Percentiles rank a stretch among this genome's conserved stretches.
These are phyloP conservation scores for Apium graveolens DNA, from an alignment of 129 eudicot genomes.

Conservation along the genomic window DNA sequence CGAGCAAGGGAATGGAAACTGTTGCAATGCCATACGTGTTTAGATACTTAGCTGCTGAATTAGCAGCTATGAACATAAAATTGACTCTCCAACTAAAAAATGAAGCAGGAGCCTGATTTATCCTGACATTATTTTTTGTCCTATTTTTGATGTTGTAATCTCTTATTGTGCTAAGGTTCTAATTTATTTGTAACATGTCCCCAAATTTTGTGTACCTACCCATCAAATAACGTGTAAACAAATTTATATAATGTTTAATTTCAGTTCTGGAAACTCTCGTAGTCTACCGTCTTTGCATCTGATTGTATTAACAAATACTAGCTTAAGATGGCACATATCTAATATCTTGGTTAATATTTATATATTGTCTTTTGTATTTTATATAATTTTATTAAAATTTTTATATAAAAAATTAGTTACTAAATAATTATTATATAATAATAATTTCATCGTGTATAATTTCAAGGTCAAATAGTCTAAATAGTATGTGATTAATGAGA, in stretches of 20 bases:
- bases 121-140: background rate
- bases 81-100: conserved; percentile 63
- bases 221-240: background rate
- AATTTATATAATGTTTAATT: background rate
- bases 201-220: background rate
- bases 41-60: conserved; percentile 80
- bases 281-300: background rate
- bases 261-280: background rate
- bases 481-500: too few relatives aligned
- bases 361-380: too few relatives aligned
- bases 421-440: too few relatives aligned
- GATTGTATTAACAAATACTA: background rate
- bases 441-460: too few relatives aligned
- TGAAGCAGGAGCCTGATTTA: conserved; percentile 41
- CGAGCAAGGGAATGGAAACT: conserved; percentile 88
- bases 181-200: background rate
- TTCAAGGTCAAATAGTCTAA: too few relatives aligned
- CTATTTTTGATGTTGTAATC: background rate
- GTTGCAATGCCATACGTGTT: conserved; percentile 97
- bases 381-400: too few relatives aligned
- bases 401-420: too few relatives aligned
- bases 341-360: too few relatives aligned
- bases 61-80: conserved; percentile 84
- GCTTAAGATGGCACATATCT: too few relatives aligned
- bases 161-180: background rate